Evolutionary conservation across 495 filamentous ascomycete genomes (phyloP).

Genomic region (Trichoderma erinaceum): DNA sequence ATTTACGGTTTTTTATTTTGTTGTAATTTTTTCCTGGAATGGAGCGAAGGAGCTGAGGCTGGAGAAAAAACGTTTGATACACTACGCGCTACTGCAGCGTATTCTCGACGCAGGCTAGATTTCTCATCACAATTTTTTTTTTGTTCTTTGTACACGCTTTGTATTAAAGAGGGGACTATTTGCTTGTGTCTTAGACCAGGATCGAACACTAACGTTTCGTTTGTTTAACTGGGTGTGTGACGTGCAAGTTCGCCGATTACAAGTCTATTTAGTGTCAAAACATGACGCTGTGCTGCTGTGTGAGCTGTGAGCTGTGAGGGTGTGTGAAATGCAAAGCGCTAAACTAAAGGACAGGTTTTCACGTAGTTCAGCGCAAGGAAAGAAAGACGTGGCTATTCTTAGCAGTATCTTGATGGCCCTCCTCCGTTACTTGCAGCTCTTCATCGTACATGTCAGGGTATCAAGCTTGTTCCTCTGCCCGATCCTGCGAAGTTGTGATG

Average conservation of each 20-base stretch:
- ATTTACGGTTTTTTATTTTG: not conserved
- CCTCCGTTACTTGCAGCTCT: not conserved
- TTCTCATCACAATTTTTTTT: not conserved
- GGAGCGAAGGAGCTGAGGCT: conserved; percentile 9
- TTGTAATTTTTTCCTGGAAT: conserved; percentile 5
- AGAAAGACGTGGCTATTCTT: not conserved
- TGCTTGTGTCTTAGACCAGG: conserved; percentile 13
- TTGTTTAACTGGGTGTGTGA: conserved; percentile 3
- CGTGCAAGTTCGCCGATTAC: not conserved
- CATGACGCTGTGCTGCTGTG: not conserved
- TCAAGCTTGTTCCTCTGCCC: not conserved
- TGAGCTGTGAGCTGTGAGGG: not conserved
- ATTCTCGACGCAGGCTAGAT: conserved; percentile 3
- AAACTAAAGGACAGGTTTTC: not conserved
- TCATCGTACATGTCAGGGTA: not conserved
- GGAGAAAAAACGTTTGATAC: not conserved
- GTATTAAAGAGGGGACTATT: not conserved
- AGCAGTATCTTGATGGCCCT: not conserved
- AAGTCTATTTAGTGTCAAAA: not conserved
- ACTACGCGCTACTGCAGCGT: not conserved
- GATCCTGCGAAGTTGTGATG: not conserved
- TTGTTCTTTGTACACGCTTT: not conserved
- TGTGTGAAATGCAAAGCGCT: not conserved
- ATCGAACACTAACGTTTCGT: conserved; percentile 13
- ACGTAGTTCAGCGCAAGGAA: not conserved